Percentiles rank a stretch among this genome's conserved stretches.
These are phyloP conservation scores for Phanerodontia chrysosporium DNA, from an alignment of 768 basidiomycete species.

Conservation along the genomic window DNA sequence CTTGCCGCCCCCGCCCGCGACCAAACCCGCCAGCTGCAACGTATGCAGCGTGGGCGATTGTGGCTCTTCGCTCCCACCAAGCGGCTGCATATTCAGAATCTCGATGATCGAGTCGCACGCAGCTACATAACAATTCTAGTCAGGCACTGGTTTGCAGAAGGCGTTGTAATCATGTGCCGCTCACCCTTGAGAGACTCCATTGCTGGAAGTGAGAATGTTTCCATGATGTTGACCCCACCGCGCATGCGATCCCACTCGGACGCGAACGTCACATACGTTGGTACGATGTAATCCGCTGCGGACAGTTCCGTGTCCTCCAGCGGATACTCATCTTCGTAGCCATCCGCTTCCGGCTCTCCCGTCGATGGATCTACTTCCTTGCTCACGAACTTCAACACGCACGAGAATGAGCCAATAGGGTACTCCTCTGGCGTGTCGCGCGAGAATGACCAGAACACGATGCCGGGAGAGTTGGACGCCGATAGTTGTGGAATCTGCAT, in stretches of 20 bases:
- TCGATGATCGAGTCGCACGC: conserved; percentile 96
- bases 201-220: conserved; percentile 89
- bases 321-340: conserved; percentile 99
- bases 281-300: conserved; percentile 92
- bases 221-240: conserved; percentile 72
- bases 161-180: conserved; percentile 6
- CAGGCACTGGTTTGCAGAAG: conserved; percentile 11
- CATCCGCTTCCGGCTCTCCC: conserved; percentile 94
- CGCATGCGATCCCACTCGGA: conserved; percentile 94
- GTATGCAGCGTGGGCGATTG: conserved; percentile 87
- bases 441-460: conserved; percentile 92
- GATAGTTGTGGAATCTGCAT: conserved; percentile 75
- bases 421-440: conserved; percentile 76
- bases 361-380: conserved; percentile 96
- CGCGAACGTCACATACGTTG: conserved; percentile 89
- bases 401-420: conserved; percentile 80
- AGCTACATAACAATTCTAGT: conserved; percentile 43
- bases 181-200: conserved; percentile 94
- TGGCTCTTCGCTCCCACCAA: conserved; percentile 87
- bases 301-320: conserved; percentile 93
- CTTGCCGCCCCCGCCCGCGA: conserved; percentile 92
- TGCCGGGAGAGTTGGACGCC: conserved; percentile 68
- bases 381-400: conserved; percentile 89
- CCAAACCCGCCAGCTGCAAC: conserved; percentile 87
- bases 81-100: conserved; percentile 93